Base-by-base conservation (phyloP, 306 rosid genomes). In the Quercus cerris region DNA sequence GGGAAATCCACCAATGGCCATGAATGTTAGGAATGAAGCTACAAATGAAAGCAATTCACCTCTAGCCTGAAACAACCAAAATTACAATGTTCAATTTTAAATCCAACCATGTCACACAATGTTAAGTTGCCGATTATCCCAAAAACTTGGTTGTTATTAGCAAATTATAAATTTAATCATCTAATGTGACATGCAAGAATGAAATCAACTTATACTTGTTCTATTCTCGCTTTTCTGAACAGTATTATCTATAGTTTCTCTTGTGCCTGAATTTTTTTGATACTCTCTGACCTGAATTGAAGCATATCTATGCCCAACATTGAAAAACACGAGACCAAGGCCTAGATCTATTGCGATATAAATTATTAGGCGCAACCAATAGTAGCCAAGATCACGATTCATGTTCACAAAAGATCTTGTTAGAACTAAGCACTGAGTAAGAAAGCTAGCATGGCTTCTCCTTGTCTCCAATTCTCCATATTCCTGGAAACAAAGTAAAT, bases 1-100 rank as follows among this genome's bases (percentile, higher is more conserved):
- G 70, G 97, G 90, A 84, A 93, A 93, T 76, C 97, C 98, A 54
- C 91, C 94, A 61, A 93, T 86, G 38, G 90, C 74, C 92, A 91
- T 93, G 84, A 93, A 90, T 19, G 90, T 82, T 22, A 88, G 83
- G 80, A 90, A 83, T n/a, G 91, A 73, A 13, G 86, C 28, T 2
- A 87, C 74, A 81, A 81, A 93, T 56, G 82, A 81, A 80, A 90
- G 73, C 56, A 93, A 77, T 15, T 90, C 86, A 63, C 88, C 90
- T 86, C 93, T 85, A 15, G 85, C 92, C 93, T 93, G 90, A 76
- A 76, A 79, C 67, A 62, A 5, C 41, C 20, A 82, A 52, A 31
- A 63, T 58, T 71, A 78, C 51, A 44, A 35, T 54, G 57, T 33
- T 38, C 44, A 38, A 38, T 41, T 38, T 7, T 38, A 54, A 77